A percentile compares a stretch with the other conserved stretches of the same genome.
These are phyloP conservation scores for Blastobotrys proliferans DNA, from an alignment of 1,139 yeast genomes.

Conservation along the genomic window DNA sequence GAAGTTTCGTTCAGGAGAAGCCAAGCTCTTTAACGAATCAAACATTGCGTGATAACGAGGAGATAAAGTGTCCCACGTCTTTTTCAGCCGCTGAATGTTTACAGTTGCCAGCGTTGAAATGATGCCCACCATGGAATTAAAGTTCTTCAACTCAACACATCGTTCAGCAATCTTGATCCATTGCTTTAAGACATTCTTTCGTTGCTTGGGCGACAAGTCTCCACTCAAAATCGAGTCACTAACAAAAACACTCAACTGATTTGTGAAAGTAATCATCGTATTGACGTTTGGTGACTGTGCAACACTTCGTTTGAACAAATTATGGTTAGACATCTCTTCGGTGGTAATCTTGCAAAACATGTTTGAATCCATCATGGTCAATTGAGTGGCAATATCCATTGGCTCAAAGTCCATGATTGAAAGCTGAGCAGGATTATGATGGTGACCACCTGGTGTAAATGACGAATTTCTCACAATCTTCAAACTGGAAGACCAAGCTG, in stretches of 20 bases:
- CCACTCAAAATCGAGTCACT: slow-evolving; percentile 57
- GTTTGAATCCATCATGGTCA: slow-evolving; percentile 73
- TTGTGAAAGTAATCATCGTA: slow-evolving; percentile 67
- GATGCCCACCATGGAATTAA: slow-evolving; percentile 84
- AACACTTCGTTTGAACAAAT: slow-evolving; percentile 57
- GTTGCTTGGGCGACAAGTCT: slow-evolving; percentile 43
- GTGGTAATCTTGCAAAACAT: slow-evolving; percentile 65
- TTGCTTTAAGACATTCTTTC: slow-evolving; percentile 60
- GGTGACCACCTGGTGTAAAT: slow-evolving; percentile 5
- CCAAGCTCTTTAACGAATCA: slow-evolving; percentile 62
- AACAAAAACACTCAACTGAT: slow-evolving; percentile 76
- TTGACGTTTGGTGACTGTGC: slow-evolving; percentile 70
- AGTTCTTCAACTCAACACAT: slow-evolving; percentile 75
- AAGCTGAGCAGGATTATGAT: slow-evolving; percentile 10
- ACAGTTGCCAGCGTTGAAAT: slow-evolving; percentile 82
- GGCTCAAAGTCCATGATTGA: slow-evolving; percentile 66
- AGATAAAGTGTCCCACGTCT: slow-evolving; percentile 62
- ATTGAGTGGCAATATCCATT: slow-evolving; percentile 77
- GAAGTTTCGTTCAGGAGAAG: slow-evolving; percentile 83
- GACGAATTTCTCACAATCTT: slow-evolving; percentile 19
- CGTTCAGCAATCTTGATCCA: slow-evolving; percentile 86
- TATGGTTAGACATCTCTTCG: slow-evolving; percentile 70
- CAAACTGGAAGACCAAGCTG: slow-evolving; percentile 20
- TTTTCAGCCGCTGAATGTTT: slow-evolving; percentile 62
- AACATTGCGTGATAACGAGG: slow-evolving; percentile 63